phyloP scores from a whole-genome alignment of 768 basidiomycete species.

The Xerocomellus dryophilus region DNA sequence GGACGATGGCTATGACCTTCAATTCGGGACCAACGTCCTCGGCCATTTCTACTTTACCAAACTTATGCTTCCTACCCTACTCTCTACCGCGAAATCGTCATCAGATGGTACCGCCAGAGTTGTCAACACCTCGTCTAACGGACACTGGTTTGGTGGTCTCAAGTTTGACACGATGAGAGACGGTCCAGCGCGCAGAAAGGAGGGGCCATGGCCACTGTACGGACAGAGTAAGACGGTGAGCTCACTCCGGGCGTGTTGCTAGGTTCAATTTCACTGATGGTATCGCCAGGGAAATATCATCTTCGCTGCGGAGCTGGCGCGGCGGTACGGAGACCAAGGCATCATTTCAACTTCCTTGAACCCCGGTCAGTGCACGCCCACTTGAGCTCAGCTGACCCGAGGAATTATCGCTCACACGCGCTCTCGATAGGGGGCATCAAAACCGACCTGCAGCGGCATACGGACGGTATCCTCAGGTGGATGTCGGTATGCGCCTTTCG shows the following conservation, averaged over 20 bases:
- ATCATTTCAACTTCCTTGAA: constrained; percentile 44
- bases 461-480: neutral
- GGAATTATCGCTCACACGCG: neutral
- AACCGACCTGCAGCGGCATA: constrained; percentile 26
- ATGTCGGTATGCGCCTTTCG: constrained; percentile 9
- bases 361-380: constrained; percentile 31
- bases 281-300: constrained; percentile 41
- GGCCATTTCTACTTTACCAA: constrained; percentile 37
- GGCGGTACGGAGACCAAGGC: constrained; percentile 43
- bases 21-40: constrained; percentile 40
- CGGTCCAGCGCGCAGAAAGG: constrained; percentile 17
- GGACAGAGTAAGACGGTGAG: constrained; percentile 35
- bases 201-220: constrained; percentile 7
- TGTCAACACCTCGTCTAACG: constrained; percentile 34
- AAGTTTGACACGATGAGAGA: constrained; percentile 31
- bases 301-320: constrained; percentile 41
- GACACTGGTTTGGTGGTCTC: constrained; percentile 21
- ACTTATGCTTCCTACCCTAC: constrained; percentile 35
- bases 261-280: neutral
- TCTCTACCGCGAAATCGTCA: constrained; percentile 29
- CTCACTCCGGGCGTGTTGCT: neutral
- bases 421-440: constrained; percentile 7
- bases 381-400: neutral
- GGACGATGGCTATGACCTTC: constrained; percentile 40
- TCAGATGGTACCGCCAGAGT: constrained; percentile 35